Evolutionary conservation across 306 rosid species (phyloP), one percentile per base, ranked within the genome.

Genomic region (Ochetophila trinervis): DNA sequence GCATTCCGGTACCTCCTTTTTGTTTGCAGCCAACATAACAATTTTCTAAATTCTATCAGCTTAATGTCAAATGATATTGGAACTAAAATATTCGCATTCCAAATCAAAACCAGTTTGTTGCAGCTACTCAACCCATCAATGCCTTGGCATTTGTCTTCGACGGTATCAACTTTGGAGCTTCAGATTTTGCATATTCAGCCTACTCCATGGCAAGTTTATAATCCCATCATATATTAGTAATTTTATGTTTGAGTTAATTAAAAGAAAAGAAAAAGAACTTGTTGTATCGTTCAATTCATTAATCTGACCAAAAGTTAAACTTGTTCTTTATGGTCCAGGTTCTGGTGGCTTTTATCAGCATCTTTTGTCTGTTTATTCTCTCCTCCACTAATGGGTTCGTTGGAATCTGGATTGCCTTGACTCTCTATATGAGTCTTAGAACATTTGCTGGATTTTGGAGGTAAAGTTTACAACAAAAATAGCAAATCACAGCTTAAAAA

Each of bases 101-200:
- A 37, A 23, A 54, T 65, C 59, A 40, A 14, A 69, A 34, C 14
- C 84, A 93, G 99, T 93, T 93, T 83, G 91, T 93, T 61, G 97
- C 94, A 65, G 84, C 83, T 50, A 93, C 96, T 53, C 99, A 93
- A 69, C 99, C 99, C 68, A 69, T 93, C 67, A 93, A 93, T 69
- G 78, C 86, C 53, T 75, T 93, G 83, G 97, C 99, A 32, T 93
- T 93, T 80, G 94, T 93, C 55, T 93, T 90, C 52, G 99, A 93
- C 65, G 99, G 99, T 36, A 80, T 93, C 84, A 93, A 93, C 82
- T 93, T 87, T 66, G 99, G 99, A 52, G 99, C 97, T 45, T 90
- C 99, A 72, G 99, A 93, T 84, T 93, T 93, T 69, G 91, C 94
- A 15, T 93, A 93, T 76, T 88, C 99, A 62, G 99, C 99, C 60